Evolutionary conservation across 805 yeast species (phyloP), one percentile per base, ranked within the genome.

Genomic region (Candida endomychidarum): DNA sequence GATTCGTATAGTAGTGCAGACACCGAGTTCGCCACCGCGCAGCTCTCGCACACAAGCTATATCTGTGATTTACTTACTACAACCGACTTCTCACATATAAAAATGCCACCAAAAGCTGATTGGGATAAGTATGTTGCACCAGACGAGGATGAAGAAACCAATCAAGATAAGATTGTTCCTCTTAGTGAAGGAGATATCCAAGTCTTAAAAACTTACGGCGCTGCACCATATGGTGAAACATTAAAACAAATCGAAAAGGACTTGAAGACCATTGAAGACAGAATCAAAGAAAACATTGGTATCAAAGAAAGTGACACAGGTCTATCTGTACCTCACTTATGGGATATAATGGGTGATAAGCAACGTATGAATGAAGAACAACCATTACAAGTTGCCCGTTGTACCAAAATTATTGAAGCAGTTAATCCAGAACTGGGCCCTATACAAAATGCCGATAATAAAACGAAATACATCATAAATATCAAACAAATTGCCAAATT

Each of bases 61-160:
- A 31, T 21, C 34, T 21, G 5, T 20, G 34, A 31, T 31, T 31
- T 28, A 28, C 12, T 16, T 16, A 28, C 9, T 20, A 10, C 31
- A 9, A 32, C 27, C 10, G 26, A 32, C 6, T 22, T 34, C 37
- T 24, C 37, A 21, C 21, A 3, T 33, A 22, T 21, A 22, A 35
- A 11, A 33, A 37, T 37, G 41, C 38, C 37, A 37, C 90, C 97
- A 46, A 93, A 89, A 73, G 93, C 89, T 42, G 96, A 93, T 64
- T 93, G 99, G 99, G 99, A 95, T 60, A 93, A 93, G 63, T 88
- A 87, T 67, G 83, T 81, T 60, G 84, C 93, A 37, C 95, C 96
- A n/a, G 75, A 72, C 32, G 96, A 85, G 50, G 79, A 74, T 5
- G 81, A 74, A 25, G 81, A 74, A 42, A 71, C 70, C 40, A 70